A percentile compares a stretch with the other conserved stretches of the same genome.
phyloP scores from a whole-genome alignment of 139 green algal genomes.

The Diplosphaera chodatii region DNA sequence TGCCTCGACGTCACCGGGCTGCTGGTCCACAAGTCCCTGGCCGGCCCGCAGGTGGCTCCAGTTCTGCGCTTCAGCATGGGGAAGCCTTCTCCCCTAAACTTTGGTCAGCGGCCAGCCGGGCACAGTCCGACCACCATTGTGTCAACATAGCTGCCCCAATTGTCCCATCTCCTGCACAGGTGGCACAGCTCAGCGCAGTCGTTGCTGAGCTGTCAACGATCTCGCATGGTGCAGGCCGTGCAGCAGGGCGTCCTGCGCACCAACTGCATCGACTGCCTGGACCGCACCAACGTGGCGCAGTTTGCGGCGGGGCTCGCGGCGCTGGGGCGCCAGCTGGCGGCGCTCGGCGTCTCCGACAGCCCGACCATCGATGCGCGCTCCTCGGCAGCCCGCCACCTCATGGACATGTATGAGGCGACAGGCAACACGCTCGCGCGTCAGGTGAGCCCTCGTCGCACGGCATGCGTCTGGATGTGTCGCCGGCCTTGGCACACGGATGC shows the following conservation, averaged over 20 bases:
- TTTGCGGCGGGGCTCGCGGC: slow-evolving; percentile 71
- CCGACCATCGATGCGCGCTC: slow-evolving; percentile 45
- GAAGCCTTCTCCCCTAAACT: too few relatives aligned
- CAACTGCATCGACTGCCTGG: slow-evolving; percentile 98
- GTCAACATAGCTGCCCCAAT: too few relatives aligned
- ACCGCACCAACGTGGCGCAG: slow-evolving; percentile 94
- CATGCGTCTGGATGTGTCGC: too few relatives aligned
- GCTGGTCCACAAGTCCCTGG: background rate
- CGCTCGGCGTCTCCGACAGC: slow-evolving; percentile 40
- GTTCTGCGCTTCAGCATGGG: too few relatives aligned
- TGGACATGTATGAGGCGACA: slow-evolving; percentile 87
- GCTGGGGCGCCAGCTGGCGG: slow-evolving; percentile 73
- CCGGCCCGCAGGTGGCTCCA: background rate
- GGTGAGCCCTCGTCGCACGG: too few relatives aligned
- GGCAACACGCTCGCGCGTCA: slow-evolving; percentile 75
- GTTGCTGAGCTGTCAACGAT: too few relatives aligned
- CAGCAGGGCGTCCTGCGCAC: slow-evolving; percentile 76
- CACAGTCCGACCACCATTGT: too few relatives aligned
- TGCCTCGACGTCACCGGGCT: slow-evolving; percentile 36
- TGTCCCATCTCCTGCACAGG: too few relatives aligned
- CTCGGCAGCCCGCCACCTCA: slow-evolving; percentile 61
- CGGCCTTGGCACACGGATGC: too few relatives aligned
- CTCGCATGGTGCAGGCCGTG: slow-evolving; percentile 3
- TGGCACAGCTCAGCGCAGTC: too few relatives aligned
- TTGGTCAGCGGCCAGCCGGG: too few relatives aligned